phyloP scores from a whole-genome alignment of 805 yeast species.

The Barnettozyma wickerhamii region DNA sequence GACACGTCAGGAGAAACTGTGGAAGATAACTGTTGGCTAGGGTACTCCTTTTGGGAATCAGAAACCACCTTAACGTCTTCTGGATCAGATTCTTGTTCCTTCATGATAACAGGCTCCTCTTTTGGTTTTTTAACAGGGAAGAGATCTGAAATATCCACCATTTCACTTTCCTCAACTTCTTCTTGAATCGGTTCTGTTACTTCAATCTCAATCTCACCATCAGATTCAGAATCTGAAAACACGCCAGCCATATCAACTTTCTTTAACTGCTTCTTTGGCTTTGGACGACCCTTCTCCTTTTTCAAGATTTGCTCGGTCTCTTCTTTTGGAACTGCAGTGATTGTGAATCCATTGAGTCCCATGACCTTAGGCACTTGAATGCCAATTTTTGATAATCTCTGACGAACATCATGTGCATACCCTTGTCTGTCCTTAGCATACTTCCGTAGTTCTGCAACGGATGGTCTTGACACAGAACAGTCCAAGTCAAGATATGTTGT shows the following conservation, averaged over 20 bases:
- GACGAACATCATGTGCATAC: background rate
- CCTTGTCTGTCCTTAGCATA: background rate
- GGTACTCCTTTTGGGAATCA: too few relatives aligned
- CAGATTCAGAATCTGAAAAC: background rate
- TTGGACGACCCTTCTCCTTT: too few relatives aligned
- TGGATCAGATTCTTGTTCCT: too few relatives aligned
- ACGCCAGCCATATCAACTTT: background rate
- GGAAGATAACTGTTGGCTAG: too few relatives aligned
- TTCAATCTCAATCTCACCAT: background rate
- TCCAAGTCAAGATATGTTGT: constrained; percentile 5
- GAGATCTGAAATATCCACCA: background rate
- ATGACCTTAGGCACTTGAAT: background rate
- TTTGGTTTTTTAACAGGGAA: too few relatives aligned
- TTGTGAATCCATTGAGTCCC: background rate
- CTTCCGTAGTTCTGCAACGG: constrained; percentile 9
- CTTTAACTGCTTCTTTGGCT: background rate
- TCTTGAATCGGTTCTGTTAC: background rate
- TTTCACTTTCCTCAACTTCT: background rate
- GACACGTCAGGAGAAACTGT: too few relatives aligned
- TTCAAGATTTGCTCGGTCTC: too few relatives aligned
- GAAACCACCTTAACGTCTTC: too few relatives aligned
- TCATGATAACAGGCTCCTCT: too few relatives aligned
- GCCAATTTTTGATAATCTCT: background rate
- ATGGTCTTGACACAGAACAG: background rate
- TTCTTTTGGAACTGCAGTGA: too few relatives aligned